Conservation (phyloP, 169 alveolate genomes). For the Plasmodium yoelii region DNA sequence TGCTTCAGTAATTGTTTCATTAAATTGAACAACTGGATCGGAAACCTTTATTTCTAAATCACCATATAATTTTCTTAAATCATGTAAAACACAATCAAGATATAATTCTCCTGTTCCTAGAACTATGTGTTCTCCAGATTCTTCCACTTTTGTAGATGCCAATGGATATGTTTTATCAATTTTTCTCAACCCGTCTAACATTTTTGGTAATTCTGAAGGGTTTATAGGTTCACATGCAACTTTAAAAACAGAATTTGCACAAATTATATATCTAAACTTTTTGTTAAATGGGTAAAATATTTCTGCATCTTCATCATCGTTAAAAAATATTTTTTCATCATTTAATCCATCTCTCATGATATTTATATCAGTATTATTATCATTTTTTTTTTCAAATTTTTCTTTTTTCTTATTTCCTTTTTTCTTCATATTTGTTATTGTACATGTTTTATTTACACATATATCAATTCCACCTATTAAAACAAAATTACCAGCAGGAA, state of each 20-base stretch:
- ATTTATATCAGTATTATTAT: conserved; percentile 72
- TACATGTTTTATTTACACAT: conserved; percentile 92
- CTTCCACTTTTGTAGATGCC: conserved; percentile 96
- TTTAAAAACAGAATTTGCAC: conserved; percentile 82
- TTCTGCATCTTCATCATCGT: conserved; percentile 86
- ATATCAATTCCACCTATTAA: conserved; percentile 97
- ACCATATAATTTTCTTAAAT: conserved; percentile 96
- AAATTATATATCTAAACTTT: conserved; percentile 67
- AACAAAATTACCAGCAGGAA: conserved; percentile 95
- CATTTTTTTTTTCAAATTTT: neutral
- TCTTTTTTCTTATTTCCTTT: conserved; percentile 1
- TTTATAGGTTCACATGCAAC: conserved; percentile 98
- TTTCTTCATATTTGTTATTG: conserved; percentile 84
- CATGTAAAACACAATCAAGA: conserved; percentile 98
- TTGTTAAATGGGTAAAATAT: conserved; percentile 88
- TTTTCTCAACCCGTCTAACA: conserved; percentile 97
- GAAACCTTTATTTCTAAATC: conserved; percentile 98
- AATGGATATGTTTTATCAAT: conserved; percentile 95
- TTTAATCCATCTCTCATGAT: neutral
- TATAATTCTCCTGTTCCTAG: conserved; percentile 99
- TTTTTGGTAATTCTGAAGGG: conserved; percentile 99
- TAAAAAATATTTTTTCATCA: conserved; percentile 23
- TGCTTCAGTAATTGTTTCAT: conserved; percentile 97
- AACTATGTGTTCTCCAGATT: conserved; percentile 98
- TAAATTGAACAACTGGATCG: conserved; percentile 96